Base-by-base conservation (phyloP, 306 rosid genomes). In the Phaseolus lunatus region DNA sequence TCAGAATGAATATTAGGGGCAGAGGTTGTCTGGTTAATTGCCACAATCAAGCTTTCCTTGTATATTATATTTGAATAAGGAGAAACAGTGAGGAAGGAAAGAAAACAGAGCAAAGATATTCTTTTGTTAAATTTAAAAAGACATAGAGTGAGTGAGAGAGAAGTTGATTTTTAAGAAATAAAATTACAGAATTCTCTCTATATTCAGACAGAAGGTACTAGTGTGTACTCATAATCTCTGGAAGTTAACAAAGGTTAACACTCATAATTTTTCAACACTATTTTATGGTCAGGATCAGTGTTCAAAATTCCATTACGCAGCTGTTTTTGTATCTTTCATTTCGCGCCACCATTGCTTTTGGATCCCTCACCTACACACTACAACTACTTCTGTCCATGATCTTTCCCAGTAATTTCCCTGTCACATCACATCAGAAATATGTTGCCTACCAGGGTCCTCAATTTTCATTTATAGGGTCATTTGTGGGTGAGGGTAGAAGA, bases 211-310 rank as follows among this genome's bases (percentile, higher is more conserved):
- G 29, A 54, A 31, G 27, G 29, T 10, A 52, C 2, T 6, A 54
- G 16, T 7, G 15, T 19, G 62, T 70, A 58, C 27, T n/a, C 57
- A 47, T 24, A 52, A 44, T 45, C 27, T 29, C 29, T 58, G 45
- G 43, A 10, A 68, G 27, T 44, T 70, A 69, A 58, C n/a, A 23
- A 63, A 63, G 67, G 67, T 63, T 52, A 29, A 58, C 35, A 61
- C 56, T 59, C 52, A 37, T 64, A 72, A 16, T 65, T 50, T 18
- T 9, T 54, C 33, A 54, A 54, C 19, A 7, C 27, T 2, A 2
- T 8, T 8, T 53, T 18, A 6, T 6, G 3, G 27, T 53, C 59
- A 53, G 31, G n/a, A n/a, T n/a, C 14, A 22, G 3, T 22, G 23
- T 33, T 74, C 27, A 49, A 44, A 64, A 49, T 24, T 63, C 18